A percentile compares a stretch with the other conserved stretches of the same genome.
These are phyloP conservation scores for Curvularia lunata DNA, from an alignment of 2,329 filamentous ascomycete genomes.

Conservation along the genomic window DNA sequence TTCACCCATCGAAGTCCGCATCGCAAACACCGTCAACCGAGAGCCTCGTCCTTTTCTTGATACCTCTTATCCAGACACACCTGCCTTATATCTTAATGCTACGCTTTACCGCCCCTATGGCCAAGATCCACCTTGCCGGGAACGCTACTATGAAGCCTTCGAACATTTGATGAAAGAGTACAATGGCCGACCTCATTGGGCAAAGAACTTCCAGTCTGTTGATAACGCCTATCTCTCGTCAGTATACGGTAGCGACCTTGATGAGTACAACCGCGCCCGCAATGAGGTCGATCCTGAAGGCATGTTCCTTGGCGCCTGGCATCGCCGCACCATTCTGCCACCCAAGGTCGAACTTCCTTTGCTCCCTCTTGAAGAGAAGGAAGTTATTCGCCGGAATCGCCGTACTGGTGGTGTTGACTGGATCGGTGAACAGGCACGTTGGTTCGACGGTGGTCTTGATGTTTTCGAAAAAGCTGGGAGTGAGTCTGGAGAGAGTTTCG, in stretches of 20 bases:
- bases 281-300: conserved; percentile 77
- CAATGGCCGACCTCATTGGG: conserved; percentile 85
- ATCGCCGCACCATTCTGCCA: conserved; percentile 63
- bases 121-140: conserved; percentile 75
- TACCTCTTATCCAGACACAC: conserved; percentile 69
- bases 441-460: conserved; percentile 44
- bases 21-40: conserved; percentile 69
- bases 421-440: conserved; percentile 48
- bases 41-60: conserved; percentile 71
- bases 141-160: conserved; percentile 85
- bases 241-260: conserved; percentile 73
- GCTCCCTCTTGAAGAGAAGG: conserved; percentile 52
- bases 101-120: conserved; percentile 86
- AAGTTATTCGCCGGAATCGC: conserved; percentile 45
- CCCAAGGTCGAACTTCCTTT: conserved; percentile 36
- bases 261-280: conserved; percentile 71
- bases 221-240: conserved; percentile 65
- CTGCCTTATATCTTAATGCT: conserved; percentile 87
- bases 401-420: conserved; percentile 47
- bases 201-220: conserved; percentile 79
- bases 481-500: conserved; percentile 51
- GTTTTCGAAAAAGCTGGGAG: conserved; percentile 40
- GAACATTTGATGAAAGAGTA: conserved; percentile 89
- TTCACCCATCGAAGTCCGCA: conserved; percentile 89
- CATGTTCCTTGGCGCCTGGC: conserved; percentile 92